phyloP scores from a whole-genome alignment of 1,139 yeast species.

The Lodderomyces margitis region DNA sequence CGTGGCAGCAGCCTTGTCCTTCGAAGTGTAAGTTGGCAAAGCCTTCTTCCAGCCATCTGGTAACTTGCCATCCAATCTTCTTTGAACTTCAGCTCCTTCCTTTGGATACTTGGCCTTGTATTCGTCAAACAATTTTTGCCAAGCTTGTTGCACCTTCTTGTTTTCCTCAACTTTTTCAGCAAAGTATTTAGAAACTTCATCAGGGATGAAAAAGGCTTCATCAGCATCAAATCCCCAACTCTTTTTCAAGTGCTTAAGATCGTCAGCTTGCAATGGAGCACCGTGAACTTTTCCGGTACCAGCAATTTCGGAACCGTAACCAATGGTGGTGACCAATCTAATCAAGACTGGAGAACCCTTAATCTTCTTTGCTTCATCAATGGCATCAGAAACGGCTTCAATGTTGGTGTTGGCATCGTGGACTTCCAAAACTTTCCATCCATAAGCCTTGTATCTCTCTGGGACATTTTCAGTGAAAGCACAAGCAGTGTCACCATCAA shows the following conservation, averaged over 20 bases:
- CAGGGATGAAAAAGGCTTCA: conserved; percentile 74
- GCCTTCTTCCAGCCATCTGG: conserved; percentile 81
- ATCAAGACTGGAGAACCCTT: conserved; percentile 87
- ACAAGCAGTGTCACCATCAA: conserved; percentile 88
- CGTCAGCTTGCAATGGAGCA: conserved; percentile 93
- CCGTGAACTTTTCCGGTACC: conserved; percentile 98
- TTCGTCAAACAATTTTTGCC: conserved; percentile 64
- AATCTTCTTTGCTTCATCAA: conserved; percentile 64
- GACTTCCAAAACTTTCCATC: conserved; percentile 87
- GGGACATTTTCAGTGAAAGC: conserved; percentile 95
- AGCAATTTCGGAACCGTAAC: conserved; percentile 82
- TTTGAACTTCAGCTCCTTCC: conserved; percentile 73
- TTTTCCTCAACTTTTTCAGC: conserved; percentile 54
- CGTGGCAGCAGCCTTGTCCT: conserved; percentile 84
- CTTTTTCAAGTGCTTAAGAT: conserved; percentile 81
- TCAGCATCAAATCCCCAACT: conserved; percentile 89
- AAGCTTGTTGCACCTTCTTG: conserved; percentile 63
- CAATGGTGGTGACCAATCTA: conserved; percentile 87
- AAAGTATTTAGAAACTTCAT: conserved; percentile 77
- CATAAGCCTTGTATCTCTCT: conserved; percentile 86
- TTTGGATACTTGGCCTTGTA: conserved; percentile 75
- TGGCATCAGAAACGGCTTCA: conserved; percentile 69
- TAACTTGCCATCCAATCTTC: conserved; percentile 79
- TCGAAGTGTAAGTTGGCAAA: conserved; percentile 77
- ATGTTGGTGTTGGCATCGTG: conserved; percentile 80